Percentiles rank a stretch among this genome's conserved stretches.
Evolutionary conservation across 1,139 yeast genomes (phyloP).

Genomic region (Lodderomyces pseudojiufengensis): DNA sequence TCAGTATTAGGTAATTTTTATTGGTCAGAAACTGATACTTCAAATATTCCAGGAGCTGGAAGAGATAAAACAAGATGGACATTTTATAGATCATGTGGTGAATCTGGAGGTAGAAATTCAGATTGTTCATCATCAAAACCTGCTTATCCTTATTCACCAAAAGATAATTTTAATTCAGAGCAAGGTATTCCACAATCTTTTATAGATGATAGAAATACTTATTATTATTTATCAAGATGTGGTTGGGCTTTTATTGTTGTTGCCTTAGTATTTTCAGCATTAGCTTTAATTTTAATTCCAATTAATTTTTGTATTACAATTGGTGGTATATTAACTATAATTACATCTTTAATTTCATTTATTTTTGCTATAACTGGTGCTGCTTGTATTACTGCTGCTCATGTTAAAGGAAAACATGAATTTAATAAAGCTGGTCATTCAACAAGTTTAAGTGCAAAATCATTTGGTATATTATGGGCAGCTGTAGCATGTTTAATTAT

Average conservation of each 20-base stretch:
- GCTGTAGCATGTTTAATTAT: conserved; percentile 13
- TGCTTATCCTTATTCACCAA: conserved; percentile 68
- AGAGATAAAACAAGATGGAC: conserved; percentile 56
- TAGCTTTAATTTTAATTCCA: conserved; percentile 34
- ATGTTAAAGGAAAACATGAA: conserved; percentile 55
- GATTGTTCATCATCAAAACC: conserved; percentile 49
- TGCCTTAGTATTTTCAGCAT: conserved; percentile 52
- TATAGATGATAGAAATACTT: conserved; percentile 40
- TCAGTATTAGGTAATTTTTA: conserved; percentile 54
- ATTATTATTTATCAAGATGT: conserved; percentile 61
- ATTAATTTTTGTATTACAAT: conserved; percentile 15
- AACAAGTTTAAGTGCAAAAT: conserved; percentile 54
- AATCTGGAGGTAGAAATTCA: conserved; percentile 26
- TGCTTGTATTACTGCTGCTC: conserved; percentile 61
- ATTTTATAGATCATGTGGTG: conserved; percentile 61
- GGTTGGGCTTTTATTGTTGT: conserved; percentile 67
- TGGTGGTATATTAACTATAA: conserved; percentile 24
- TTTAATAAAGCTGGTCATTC: conserved; percentile 46
- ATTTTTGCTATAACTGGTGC: conserved; percentile 57
- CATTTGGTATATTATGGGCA: conserved; percentile 62
- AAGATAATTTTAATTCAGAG: conserved; percentile 46
- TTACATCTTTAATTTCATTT: conserved; percentile 37
- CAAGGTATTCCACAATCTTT: conserved; percentile 49
- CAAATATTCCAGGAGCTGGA: conserved; percentile 39
- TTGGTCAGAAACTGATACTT: conserved; percentile 70